Evolutionary conservation across 495 filamentous ascomycete species (phyloP), one percentile per base, ranked within the genome.

Genomic region (Aspergillus mulundensis): DNA sequence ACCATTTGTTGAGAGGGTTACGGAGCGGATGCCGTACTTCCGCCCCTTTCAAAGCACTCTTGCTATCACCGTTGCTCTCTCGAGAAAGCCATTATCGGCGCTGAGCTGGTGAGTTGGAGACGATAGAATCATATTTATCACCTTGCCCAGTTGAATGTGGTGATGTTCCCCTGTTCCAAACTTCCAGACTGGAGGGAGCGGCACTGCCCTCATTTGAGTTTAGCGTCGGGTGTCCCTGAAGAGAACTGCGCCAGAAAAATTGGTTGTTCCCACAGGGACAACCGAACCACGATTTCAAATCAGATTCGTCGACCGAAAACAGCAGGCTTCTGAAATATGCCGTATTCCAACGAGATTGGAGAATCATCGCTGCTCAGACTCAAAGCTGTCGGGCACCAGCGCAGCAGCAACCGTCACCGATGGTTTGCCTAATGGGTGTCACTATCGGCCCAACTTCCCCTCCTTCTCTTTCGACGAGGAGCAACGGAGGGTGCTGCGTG

Each of bases 381-480:
- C 46, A 47, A 48, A 56, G 40, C 3, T 44, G 56, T 66, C 58
- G 66, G 66, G 64, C 61, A 66, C 44, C 59, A 61, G 49, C 60
- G 45, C 61, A 59, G 58, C 57, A 15, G 32, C 34, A 23, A 50
- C 38, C 12, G 39, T 46, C 32, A 44, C 58, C 53, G 45, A 52
- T 53, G 48, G 58, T 54, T 45, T 54, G 57, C 24, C 30, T 38
- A 48, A 43, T 16, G 34, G 1, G 18, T 21, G 25, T 40, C n/a
- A n/a, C n/a, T 50, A 23, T 50, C 48, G 32, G 48, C 48, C 48
- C 48, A 50, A 50, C 45, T 5, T 16, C 24, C 14, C 23, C 14
- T 44, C 41, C 41, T 3, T 19, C 41, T 44, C 19, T 40, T 40
- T 16, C 15, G 3, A 6, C 5, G 1, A 12, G 6, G 34, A 12